Evolutionary conservation across 176 grass and related monocot species (phyloP).

Genomic region (Oryza longistaminata): DNA sequence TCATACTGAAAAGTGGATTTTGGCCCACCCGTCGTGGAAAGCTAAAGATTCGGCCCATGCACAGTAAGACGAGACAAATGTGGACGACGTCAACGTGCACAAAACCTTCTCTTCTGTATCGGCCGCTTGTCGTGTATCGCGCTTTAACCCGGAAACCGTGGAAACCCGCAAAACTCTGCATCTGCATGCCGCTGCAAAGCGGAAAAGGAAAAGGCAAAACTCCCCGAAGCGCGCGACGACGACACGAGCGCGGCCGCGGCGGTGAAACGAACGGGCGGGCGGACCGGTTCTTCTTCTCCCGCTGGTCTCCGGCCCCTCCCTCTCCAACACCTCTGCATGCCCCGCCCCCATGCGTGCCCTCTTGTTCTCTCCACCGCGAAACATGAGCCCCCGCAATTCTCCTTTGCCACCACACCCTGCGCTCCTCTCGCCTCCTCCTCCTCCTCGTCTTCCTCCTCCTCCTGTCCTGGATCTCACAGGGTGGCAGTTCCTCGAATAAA

Average conservation of each 20-base stretch:
- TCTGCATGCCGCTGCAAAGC: not conserved
- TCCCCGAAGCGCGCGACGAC: too few species aligned
- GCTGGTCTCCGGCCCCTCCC: slow-evolving; percentile 13
- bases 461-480: slow-evolving; percentile 21
- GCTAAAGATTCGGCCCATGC: too few species aligned
- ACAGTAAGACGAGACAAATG: too few species aligned
- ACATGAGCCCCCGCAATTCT: not conserved
- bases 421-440: not conserved
- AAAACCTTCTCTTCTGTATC: too few species aligned
- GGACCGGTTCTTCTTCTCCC: slow-evolving; percentile 13
- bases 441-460: not conserved
- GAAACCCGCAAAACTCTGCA: not conserved
- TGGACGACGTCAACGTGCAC: too few species aligned
- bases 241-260: not conserved
- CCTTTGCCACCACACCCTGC: not conserved
- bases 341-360: not conserved
- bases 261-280: slow-evolving; percentile 13
- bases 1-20: too few species aligned
- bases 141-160: too few species aligned
- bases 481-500: slow-evolving; percentile 2
- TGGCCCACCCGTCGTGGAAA: too few species aligned
- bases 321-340: slow-evolving; percentile 8
- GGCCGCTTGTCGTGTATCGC: too few species aligned
- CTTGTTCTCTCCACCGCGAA: slow-evolving; percentile 30
- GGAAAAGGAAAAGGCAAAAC: not conserved